Percentiles rank a stretch among this genome's conserved stretches.
These are phyloP conservation scores for Suillus brevipes DNA, from an alignment of 768 basidiomycete species.

Conservation along the genomic window DNA sequence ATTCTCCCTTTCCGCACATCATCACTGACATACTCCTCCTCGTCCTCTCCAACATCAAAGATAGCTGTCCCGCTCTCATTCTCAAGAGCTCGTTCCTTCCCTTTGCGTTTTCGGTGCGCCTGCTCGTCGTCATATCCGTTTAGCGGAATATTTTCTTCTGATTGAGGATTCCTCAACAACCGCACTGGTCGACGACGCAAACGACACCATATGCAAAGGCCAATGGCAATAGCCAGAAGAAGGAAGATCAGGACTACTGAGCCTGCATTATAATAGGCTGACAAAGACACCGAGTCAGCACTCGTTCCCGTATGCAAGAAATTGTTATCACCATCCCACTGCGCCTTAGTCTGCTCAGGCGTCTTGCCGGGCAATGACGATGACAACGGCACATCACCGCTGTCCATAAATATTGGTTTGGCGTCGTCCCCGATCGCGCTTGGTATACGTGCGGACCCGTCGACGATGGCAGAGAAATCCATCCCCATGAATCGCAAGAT, in stretches of 20 bases:
- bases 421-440: conserved; percentile 71
- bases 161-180: conserved; percentile 1
- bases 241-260: conserved; percentile 84
- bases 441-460: conserved; percentile 78
- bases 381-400: conserved; percentile 38
- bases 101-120: conserved; percentile 39
- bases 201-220: conserved; percentile 80
- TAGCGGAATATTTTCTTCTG: conserved; percentile 75
- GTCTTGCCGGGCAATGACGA: conserved; percentile 50
- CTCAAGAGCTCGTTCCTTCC: conserved; percentile 47
- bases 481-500: conserved; percentile 96
- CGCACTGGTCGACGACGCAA: conserved; percentile 41
- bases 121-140: conserved; percentile 49
- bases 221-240: conserved; percentile 66
- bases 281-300: conserved; percentile 8
- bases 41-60: conserved; percentile 57
- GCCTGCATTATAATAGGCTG: conserved; percentile 94
- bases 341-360: conserved; percentile 77
- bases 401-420: conserved; percentile 65
- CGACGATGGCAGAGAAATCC: conserved; percentile 79
- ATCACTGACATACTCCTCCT: conserved; percentile 38
- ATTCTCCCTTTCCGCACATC: conserved; percentile 2
- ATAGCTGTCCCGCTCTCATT: conserved; percentile 40
- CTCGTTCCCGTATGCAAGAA: conserved; percentile 1
- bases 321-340: conserved; percentile 77